Evolutionary conservation across 2,329 filamentous ascomycete genomes (phyloP).

Genomic region (Pseudovirgaria hyperparasitica): DNA sequence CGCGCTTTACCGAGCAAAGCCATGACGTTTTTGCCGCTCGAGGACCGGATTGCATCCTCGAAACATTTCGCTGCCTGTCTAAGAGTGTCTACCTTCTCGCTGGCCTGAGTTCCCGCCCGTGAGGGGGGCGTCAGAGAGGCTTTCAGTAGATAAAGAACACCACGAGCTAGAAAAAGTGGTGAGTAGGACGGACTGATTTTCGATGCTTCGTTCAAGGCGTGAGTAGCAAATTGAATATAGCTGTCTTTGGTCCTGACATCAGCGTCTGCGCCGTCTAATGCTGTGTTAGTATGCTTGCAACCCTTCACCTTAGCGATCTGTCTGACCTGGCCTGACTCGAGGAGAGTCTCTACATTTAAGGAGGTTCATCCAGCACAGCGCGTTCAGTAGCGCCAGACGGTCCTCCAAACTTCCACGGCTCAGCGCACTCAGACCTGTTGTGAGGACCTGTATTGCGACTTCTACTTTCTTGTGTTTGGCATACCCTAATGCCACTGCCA

Average conservation of each 20-base stretch:
- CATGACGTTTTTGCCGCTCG: slow-evolving; percentile 78
- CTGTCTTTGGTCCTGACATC: slow-evolving; percentile 85
- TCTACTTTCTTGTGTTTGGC: slow-evolving; percentile 92
- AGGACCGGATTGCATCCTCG: slow-evolving; percentile 80
- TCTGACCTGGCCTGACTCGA: slow-evolving; percentile 43
- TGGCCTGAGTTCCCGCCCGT: slow-evolving; percentile 53
- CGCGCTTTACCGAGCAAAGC: slow-evolving; percentile 82
- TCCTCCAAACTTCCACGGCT: slow-evolving; percentile 61
- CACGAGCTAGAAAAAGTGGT: slow-evolving; percentile 80
- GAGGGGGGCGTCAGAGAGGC: slow-evolving; percentile 72
- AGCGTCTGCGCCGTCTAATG: slow-evolving; percentile 34
- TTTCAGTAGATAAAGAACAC: slow-evolving; percentile 75
- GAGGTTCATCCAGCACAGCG: slow-evolving; percentile 82
- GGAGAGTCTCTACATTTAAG: slow-evolving; percentile 78
- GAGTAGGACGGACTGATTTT: slow-evolving; percentile 87
- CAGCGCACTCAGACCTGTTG: slow-evolving; percentile 62
- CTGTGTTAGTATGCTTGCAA: not conserved
- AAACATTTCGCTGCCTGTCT: slow-evolving; percentile 85
- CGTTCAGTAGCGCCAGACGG: slow-evolving; percentile 71
- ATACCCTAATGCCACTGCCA: slow-evolving; percentile 93
- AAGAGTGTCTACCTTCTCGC: slow-evolving; percentile 63
- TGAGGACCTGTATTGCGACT: slow-evolving; percentile 58
- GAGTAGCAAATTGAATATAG: slow-evolving; percentile 83
- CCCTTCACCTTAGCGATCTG: not conserved
- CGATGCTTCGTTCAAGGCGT: slow-evolving; percentile 87